Conservation (phyloP, 1,284 basidiomycete genomes). For the Leccinum fallax region DNA sequence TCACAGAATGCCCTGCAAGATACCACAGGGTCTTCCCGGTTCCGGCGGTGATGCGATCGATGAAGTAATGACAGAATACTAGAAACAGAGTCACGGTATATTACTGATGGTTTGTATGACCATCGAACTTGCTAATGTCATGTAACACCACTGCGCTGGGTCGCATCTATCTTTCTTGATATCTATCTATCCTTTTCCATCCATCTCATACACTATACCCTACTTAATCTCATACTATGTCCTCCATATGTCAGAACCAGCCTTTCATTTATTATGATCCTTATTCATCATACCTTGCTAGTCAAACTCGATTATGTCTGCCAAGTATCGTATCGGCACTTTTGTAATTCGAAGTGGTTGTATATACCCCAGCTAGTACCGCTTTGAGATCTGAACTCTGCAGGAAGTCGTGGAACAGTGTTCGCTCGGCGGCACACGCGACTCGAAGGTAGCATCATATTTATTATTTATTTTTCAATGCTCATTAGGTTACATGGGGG, state of each 20-base stretch:
- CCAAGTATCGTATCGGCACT: background rate
- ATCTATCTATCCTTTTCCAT: conserved; percentile 7
- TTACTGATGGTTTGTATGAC: conserved; percentile 14
- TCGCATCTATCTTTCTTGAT: conserved; percentile 3
- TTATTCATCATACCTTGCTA: background rate
- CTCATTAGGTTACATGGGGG: no score
- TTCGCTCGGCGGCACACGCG: no score
- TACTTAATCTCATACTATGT: conserved; percentile 16
- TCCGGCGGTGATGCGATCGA: conserved; percentile 11
- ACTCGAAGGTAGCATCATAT: no score
- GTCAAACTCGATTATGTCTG: background rate
- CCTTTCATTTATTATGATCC: background rate
- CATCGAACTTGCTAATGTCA: background rate
- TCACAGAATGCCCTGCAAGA: conserved; percentile 13
- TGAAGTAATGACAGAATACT: conserved; percentile 32
- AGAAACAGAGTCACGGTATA: background rate
- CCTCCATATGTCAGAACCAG: background rate
- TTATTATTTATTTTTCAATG: no score
- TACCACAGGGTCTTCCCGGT: conserved; percentile 10
- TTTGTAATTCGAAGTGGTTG: conserved; percentile 1
- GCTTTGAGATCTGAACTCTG: no score
- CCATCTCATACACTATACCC: conserved; percentile 17
- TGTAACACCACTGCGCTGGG: conserved; percentile 18
- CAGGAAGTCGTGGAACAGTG: no score
- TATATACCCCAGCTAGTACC: background rate